These are phyloP conservation scores for Calonectria hongkongensis DNA, from an alignment of 2,329 filamentous ascomycete species.

Conservation along the genomic window DNA sequence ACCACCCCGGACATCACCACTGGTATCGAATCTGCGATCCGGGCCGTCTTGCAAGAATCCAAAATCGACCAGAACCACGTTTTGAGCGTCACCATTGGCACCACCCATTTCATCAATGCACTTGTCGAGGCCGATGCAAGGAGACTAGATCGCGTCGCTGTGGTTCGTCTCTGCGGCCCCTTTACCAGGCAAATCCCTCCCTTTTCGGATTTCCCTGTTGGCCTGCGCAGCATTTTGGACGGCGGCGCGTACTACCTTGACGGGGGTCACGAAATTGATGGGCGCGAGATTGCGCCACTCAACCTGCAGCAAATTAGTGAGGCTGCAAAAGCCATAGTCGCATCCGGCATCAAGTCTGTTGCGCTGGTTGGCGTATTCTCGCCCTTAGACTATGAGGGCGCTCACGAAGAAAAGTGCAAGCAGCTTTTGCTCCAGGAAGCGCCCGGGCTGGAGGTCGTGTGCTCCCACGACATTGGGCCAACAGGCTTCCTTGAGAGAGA, in stretches of 20 bases:
- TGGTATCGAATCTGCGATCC: constrained; percentile 68
- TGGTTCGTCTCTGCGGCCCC: constrained; percentile 67
- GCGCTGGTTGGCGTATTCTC: constrained; percentile 68
- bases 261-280: constrained; percentile 69
- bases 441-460: constrained; percentile 62
- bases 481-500: constrained; percentile 68
- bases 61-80: constrained; percentile 62
- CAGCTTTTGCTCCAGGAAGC: constrained; percentile 60
- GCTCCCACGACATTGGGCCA: constrained; percentile 65
- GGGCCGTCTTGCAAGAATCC: constrained; percentile 63
- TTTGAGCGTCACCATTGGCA: constrained; percentile 69
- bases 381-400: constrained; percentile 64
- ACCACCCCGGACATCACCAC: constrained; percentile 71
- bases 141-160: constrained; percentile 66
- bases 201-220: constrained; percentile 67
- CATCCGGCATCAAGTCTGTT: constrained; percentile 60
- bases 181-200: constrained; percentile 67
- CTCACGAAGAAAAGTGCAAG: constrained; percentile 64
- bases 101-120: constrained; percentile 70
- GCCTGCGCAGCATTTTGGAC: constrained; percentile 63
- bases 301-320: constrained; percentile 61
- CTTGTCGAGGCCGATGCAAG: constrained; percentile 67
- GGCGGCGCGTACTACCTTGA: constrained; percentile 65
- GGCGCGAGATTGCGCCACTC: constrained; percentile 64
- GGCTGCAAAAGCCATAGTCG: constrained; percentile 58